A percentile compares a stretch with the other conserved stretches of the same genome.
phyloP scores from a whole-genome alignment of 306 rosid genomes.

The Citrullus mucosospermus region DNA sequence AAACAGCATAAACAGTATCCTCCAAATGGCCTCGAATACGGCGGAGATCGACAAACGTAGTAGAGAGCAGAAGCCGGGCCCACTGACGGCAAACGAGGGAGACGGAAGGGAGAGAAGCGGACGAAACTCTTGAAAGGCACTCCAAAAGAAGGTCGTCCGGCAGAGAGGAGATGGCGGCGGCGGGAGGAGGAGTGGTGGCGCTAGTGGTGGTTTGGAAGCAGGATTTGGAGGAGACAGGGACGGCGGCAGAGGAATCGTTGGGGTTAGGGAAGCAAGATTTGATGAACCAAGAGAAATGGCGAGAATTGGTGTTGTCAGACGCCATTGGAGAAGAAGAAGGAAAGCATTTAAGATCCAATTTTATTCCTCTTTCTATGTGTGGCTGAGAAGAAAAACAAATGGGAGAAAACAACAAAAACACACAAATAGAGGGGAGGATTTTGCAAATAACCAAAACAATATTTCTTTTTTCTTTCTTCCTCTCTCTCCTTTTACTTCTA shows the following conservation, averaged over 20 bases:
- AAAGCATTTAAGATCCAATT: not conserved
- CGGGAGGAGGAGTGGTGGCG: not conserved
- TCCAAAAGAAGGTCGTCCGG: conserved; percentile 61
- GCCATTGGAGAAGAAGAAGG: not conserved
- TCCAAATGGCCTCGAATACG: conserved; percentile 33
- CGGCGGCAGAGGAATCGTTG: conserved; percentile 11
- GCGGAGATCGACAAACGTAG: conserved; percentile 44
- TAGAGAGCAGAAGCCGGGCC: conserved; percentile 38
- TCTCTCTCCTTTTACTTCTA: no score
- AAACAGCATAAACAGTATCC: conserved; percentile 27
- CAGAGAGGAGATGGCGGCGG: conserved; percentile 35
- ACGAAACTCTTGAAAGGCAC: conserved; percentile 37
- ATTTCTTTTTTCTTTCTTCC: no score
- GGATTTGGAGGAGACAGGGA: not conserved
- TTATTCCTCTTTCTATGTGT: not conserved
- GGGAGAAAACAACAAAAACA: not conserved
- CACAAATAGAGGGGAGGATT: not conserved
- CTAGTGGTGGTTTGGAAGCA: not conserved
- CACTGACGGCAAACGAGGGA: conserved; percentile 50
- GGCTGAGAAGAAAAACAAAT: not conserved
- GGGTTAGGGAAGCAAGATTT: conserved; percentile 59
- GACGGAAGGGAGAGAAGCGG: conserved; percentile 32
- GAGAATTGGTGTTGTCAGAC: conserved; percentile 37
- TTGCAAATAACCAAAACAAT: not conserved
- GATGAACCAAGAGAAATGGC: conserved; percentile 66